These are phyloP conservation scores for Yamadazyma laniorum DNA, from an alignment of 805 yeast species.

Conservation along the genomic window DNA sequence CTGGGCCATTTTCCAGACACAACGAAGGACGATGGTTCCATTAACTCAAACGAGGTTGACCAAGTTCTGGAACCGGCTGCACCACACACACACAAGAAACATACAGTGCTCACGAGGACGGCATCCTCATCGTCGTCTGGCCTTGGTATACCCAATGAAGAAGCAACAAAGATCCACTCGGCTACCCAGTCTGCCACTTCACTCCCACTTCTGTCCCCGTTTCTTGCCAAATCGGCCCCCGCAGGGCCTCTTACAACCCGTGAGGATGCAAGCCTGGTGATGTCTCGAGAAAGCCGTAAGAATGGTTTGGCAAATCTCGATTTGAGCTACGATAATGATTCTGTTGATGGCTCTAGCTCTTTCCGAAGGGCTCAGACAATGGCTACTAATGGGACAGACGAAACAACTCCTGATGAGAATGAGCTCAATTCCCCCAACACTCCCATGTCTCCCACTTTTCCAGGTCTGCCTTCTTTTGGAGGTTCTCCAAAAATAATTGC, in stretches of 20 bases:
- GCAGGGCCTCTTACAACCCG: conserved; percentile 53
- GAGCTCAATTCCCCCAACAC: conserved; percentile 7
- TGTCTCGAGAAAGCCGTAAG: conserved; percentile 23
- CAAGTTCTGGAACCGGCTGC: too few species aligned
- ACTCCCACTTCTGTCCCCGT: conserved; percentile 32
- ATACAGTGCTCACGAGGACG: too few species aligned
- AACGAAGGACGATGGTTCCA: too few species aligned
- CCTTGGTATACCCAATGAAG: neutral
- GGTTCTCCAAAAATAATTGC: conserved; percentile 38
- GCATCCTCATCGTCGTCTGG: too few species aligned
- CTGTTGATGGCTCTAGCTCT: conserved; percentile 2
- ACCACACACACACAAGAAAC: too few species aligned
- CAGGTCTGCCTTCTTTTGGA: neutral
- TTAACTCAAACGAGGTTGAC: too few species aligned
- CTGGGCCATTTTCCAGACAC: too few species aligned
- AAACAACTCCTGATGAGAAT: neutral
- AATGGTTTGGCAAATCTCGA: conserved; percentile 13
- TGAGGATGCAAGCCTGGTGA: conserved; percentile 45
- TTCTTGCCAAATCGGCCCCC: conserved; percentile 42
- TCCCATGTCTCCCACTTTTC: neutral
- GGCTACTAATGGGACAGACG: neutral
- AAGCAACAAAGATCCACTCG: neutral
- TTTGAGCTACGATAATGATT: conserved; percentile 5
- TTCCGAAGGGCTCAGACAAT: neutral
- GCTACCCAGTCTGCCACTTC: conserved; percentile 13